Conservation (phyloP, 176 grass and related monocot genomes). For the Ensete glaucum region DNA sequence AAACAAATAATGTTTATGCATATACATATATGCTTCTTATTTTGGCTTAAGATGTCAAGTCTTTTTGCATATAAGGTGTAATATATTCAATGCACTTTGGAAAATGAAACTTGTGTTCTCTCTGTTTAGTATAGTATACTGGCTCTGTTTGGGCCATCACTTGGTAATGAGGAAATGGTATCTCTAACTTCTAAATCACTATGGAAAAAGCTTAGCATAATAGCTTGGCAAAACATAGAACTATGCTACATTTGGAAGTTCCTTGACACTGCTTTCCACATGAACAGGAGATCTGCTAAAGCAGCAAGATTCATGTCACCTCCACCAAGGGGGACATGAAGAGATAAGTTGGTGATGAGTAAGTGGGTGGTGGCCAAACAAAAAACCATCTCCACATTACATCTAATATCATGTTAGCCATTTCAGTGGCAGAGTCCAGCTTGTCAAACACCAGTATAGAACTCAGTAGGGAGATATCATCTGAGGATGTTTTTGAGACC, state of each 20-base stretch:
- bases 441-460: background rate
- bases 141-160: background rate
- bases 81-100: background rate
- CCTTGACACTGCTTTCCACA: too few relatives aligned
- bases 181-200: too few relatives aligned
- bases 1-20: background rate
- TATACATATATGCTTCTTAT: background rate
- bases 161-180: background rate
- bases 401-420: background rate
- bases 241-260: too few relatives aligned
- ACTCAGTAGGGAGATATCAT: background rate
- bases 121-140: background rate
- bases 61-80: background rate
- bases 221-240: background rate
- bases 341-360: background rate
- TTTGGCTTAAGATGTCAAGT: background rate
- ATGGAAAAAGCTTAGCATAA: too few relatives aligned
- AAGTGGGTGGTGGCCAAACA: background rate
- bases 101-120: background rate
- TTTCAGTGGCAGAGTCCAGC: background rate
- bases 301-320: background rate
- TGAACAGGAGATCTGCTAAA: too few relatives aligned
- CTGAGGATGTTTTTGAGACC: background rate
- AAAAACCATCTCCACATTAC: background rate
- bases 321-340: constrained; percentile 3